Evolutionary conservation across 208 protist species (phyloP).

Genomic region (Histomonas meleagridis): DNA sequence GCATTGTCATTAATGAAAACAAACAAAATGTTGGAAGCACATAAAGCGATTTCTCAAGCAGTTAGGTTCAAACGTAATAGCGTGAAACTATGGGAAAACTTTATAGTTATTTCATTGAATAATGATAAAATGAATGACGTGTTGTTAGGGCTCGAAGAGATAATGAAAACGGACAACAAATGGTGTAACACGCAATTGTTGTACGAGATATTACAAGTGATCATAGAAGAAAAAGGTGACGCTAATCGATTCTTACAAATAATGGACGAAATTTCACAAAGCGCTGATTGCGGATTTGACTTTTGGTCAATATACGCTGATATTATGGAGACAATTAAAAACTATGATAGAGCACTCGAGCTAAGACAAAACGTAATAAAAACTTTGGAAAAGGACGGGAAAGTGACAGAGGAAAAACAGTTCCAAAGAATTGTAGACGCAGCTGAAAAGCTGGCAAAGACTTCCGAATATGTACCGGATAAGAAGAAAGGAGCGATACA

Average conservation of each 20-base stretch:
- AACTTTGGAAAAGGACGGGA: neutral
- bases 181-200: constrained; percentile 29
- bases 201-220: neutral
- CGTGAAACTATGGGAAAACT: constrained; percentile 18
- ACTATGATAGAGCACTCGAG: neutral
- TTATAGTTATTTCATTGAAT: constrained; percentile 9
- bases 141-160: neutral
- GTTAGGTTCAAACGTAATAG: neutral
- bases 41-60: constrained; percentile 29
- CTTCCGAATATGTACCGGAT: neutral
- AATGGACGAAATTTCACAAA: neutral
- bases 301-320: constrained; percentile 32
- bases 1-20: neutral
- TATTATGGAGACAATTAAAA: neutral
- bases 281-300: constrained; percentile 29
- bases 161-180: neutral
- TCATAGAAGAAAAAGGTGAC: neutral
- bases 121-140: neutral
- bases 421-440: neutral
- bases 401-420: neutral
- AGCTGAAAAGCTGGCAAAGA: neutral
- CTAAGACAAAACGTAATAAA: constrained; percentile 23
- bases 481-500: neutral
- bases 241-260: neutral
- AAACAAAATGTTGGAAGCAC: neutral